Evolutionary conservation across 2,329 filamentous ascomycete genomes (phyloP).

Genomic region (Epicoccum nigrum): DNA sequence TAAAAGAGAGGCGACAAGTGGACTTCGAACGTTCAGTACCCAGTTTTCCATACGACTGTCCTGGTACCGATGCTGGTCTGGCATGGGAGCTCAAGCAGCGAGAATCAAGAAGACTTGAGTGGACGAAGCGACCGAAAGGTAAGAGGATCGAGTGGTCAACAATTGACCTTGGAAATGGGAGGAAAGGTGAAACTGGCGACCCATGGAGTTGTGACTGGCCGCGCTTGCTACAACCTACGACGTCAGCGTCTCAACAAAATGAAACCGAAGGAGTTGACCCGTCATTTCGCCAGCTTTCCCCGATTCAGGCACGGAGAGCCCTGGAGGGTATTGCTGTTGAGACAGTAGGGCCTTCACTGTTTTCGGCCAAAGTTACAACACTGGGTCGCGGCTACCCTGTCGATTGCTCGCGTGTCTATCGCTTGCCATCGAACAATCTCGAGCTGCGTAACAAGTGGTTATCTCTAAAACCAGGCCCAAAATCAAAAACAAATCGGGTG

Average conservation of each 20-base stretch:
- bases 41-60: conserved; percentile 87
- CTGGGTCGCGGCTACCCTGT: conserved; percentile 72
- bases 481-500: conserved; percentile 5
- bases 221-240: conserved; percentile 57
- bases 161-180: conserved; percentile 73
- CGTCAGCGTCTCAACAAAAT: conserved; percentile 7
- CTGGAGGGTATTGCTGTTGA: conserved; percentile 6
- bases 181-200: conserved; percentile 80
- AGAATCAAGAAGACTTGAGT: conserved; percentile 64
- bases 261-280: conserved; percentile 21
- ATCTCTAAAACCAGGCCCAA: conserved; percentile 51
- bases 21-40: conserved; percentile 77
- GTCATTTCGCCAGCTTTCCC: conserved; percentile 31
- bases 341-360: conserved; percentile 40
- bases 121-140: conserved; percentile 80
- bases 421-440: conserved; percentile 66
- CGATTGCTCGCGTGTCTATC: conserved; percentile 82
- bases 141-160: conserved; percentile 78
- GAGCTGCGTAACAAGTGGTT: conserved; percentile 76
- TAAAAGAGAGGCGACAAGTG: conserved; percentile 80
- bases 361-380: conserved; percentile 71
- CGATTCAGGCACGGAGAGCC: conserved; percentile 37
- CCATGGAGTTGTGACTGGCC: conserved; percentile 89
- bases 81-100: conserved; percentile 76
- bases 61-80: conserved; percentile 78